phyloP scores from a whole-genome alignment of 768 basidiomycete species.

The Candolleomyces eurysporus region DNA sequence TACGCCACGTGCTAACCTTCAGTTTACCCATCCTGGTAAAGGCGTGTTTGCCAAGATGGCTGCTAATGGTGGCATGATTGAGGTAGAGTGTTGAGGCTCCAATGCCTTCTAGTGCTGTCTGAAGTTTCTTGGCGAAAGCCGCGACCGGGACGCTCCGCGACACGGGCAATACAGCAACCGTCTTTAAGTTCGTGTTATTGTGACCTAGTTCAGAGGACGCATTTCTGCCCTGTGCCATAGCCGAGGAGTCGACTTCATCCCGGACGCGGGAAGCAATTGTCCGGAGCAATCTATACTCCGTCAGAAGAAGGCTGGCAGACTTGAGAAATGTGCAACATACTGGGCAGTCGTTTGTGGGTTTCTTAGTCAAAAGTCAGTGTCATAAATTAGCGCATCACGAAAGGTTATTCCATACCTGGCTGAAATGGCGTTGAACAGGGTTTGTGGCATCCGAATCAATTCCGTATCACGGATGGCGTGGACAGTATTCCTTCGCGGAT shows the following conservation, averaged over 20 bases:
- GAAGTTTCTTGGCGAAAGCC: slow-evolving; percentile 86
- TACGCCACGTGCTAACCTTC: slow-evolving; percentile 65
- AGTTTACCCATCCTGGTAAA: slow-evolving; percentile 97
- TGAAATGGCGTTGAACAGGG: slow-evolving; percentile 96
- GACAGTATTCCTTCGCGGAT: slow-evolving; percentile 81
- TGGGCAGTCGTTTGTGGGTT: slow-evolving; percentile 85
- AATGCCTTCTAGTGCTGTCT: slow-evolving; percentile 83
- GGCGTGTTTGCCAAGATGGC: slow-evolving; percentile 90
- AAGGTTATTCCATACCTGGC: slow-evolving; percentile 51
- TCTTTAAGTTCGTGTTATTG: slow-evolving; percentile 87
- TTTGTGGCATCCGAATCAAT: slow-evolving; percentile 94
- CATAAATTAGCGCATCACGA: not conserved
- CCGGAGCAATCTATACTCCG: slow-evolving; percentile 56
- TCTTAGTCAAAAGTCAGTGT: slow-evolving; percentile 31
- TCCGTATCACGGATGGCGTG: slow-evolving; percentile 99
- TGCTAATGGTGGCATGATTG: slow-evolving; percentile 90
- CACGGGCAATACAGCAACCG: slow-evolving; percentile 87
- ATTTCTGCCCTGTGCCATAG: slow-evolving; percentile 48
- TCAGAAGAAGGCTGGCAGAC: not conserved
- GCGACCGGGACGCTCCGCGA: slow-evolving; percentile 87
- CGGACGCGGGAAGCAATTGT: slow-evolving; percentile 93
- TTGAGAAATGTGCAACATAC: slow-evolving; percentile 35
- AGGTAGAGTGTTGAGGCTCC: slow-evolving; percentile 93
- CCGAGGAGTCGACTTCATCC: slow-evolving; percentile 70
- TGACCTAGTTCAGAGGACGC: slow-evolving; percentile 60